Evolutionary conservation across 352 stramenopile genomes (phyloP).

Genomic region (Phytophthora rubi): DNA sequence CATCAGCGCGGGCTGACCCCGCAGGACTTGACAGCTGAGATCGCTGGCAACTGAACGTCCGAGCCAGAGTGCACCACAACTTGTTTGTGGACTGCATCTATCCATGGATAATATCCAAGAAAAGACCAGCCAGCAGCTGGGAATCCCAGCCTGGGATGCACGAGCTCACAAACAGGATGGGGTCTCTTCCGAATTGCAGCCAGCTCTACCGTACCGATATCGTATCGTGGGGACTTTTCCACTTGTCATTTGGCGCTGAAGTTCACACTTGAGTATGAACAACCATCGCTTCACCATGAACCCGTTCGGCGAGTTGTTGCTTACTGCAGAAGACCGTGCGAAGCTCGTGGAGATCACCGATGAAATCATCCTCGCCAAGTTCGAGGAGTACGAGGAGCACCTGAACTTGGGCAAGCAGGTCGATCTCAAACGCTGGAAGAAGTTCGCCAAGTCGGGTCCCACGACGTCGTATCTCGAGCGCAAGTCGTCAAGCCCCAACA

Average conservation of each 20-base stretch:
- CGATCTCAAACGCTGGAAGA: constrained; percentile 23
- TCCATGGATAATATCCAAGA: not conserved
- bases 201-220: not conserved
- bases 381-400: constrained; percentile 25
- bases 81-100: not conserved
- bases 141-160: not conserved
- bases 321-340: constrained; percentile 11
- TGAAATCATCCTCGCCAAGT: constrained; percentile 9
- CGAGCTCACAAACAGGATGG: not conserved
- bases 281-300: constrained; percentile 25
- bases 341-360: constrained; percentile 21
- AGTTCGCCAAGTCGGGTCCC: constrained; percentile 10
- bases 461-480: constrained; percentile 20
- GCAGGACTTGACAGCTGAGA: not conserved
- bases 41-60: not conserved
- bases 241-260: not conserved
- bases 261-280: constrained; percentile 15
- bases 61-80: not conserved
- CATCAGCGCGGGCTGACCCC: not conserved
- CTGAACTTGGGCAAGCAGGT: constrained; percentile 12
- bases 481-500: constrained; percentile 10
- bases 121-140: not conserved
- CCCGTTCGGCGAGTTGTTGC: constrained; percentile 14
- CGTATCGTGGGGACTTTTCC: no score
- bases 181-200: not conserved